Evolutionary conservation across 2,329 filamentous ascomycete species (phyloP).

Genomic region (Trematosphaeria pertusa): DNA sequence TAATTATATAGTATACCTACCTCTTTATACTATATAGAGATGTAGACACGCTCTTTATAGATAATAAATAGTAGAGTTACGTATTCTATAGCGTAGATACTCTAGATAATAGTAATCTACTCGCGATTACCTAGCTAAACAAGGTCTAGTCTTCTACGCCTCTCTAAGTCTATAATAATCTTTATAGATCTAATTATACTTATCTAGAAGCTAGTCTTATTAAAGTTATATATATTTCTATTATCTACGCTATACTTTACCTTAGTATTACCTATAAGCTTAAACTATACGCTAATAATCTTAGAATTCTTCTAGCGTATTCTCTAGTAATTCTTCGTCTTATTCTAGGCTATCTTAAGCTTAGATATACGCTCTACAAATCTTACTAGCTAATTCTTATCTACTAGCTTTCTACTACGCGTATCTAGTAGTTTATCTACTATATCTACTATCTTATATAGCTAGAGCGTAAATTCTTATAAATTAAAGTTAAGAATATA

Average conservation of each 20-base stretch:
- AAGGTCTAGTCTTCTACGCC: conserved; percentile 1
- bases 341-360: no score
- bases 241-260: conserved; percentile 12
- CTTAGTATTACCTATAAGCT: background rate
- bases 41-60: conserved; percentile 19
- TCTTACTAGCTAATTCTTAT: no score
- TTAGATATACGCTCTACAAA: no score
- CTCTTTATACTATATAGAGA: conserved; percentile 31
- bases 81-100: conserved; percentile 13
- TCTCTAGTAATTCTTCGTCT: no score
- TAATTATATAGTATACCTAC: conserved; percentile 15
- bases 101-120: conserved; percentile 19
- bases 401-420: no score
- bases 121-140: conserved; percentile 17
- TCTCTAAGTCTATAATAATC: conserved; percentile 15
- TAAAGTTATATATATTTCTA: no score
- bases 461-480: no score
- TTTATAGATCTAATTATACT: conserved; percentile 28
- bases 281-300: conserved; percentile 1
- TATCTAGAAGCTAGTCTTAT: conserved; percentile 43
- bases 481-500: no score
- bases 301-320: background rate
- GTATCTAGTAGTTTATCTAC: no score
- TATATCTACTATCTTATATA: no score
- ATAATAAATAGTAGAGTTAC: conserved; percentile 17